Conservation (phyloP, 1,139 yeast species). For the Blastobotrys arbuscula region DNA sequence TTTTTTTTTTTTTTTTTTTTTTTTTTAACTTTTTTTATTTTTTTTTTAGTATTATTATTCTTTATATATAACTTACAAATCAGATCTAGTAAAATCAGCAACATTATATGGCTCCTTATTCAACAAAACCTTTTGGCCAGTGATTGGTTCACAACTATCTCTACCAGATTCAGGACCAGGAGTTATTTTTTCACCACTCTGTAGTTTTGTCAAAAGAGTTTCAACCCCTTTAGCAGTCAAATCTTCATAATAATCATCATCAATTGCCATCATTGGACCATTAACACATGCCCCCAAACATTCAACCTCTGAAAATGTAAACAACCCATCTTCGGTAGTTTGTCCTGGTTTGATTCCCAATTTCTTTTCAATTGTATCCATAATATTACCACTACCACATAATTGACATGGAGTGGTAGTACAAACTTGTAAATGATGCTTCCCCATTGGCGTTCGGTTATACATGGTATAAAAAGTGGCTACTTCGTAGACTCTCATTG, state of each 20-base stretch:
- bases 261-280: constrained; percentile 83
- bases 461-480: constrained; percentile 93
- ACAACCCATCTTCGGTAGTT: constrained; percentile 69
- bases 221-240: constrained; percentile 64
- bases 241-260: constrained; percentile 82
- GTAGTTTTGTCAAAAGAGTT: constrained; percentile 56
- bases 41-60: background rate
- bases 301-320: constrained; percentile 84
- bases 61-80: constrained; percentile 22
- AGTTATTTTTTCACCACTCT: constrained; percentile 54
- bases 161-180: constrained; percentile 71
- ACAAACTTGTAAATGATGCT: constrained; percentile 78
- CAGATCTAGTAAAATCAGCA: constrained; percentile 48
- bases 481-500: constrained; percentile 92
- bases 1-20: background rate
- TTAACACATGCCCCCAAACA: constrained; percentile 91
- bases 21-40: background rate
- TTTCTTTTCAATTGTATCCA: constrained; percentile 60
- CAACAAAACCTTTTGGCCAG: constrained; percentile 62
- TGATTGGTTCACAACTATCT: constrained; percentile 68
- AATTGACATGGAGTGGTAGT: constrained; percentile 90
- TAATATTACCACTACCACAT: constrained; percentile 74
- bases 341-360: constrained; percentile 70
- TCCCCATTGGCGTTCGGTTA: constrained; percentile 83
- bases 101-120: constrained; percentile 63